Base-by-base conservation (phyloP, 164 flowering plant species). In the Nymphaea thermarum region DNA sequence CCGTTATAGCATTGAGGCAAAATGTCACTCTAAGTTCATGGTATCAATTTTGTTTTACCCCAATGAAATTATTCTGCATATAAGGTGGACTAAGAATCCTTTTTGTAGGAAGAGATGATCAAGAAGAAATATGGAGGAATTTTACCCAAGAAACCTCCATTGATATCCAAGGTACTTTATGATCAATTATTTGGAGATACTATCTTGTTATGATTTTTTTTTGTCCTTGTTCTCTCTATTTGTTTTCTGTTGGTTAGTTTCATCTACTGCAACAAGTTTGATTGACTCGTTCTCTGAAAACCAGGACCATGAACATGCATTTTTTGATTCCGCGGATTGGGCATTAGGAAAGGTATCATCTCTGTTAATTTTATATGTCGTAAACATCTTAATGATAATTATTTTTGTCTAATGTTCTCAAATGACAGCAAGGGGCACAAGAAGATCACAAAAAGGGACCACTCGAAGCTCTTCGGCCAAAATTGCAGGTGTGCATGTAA, bases 51-150 rank as follows among this genome's bases (percentile, higher is more conserved):
- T 17, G 7, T 62, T 62, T 17, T 17, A 4, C 11, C 64, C 18
- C n/a, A 17, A 62, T 62, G 42, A 62, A 17, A 17, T 25, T 15
- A 15, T 25, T 25, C 1, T 25, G 36, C 36, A 42, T 5, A n/a
- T 64, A 36, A 42, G 42, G 42, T 17, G 66, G 66, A 4, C 43
- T 64, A 43, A 17, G 43, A 64, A 8, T 64, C 7, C 70, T 36
- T 76, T 78, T 51, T 76, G 53, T 75, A 89, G 96, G 96, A 87
- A 74, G 89, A 79, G 68, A 60, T 43, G 3, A 67, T 86, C 62
- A 89, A 86, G 85, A 87, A 84, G 66, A 89, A 89, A 77, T 89
- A 89, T 76, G 96, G 93, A 66, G 96, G 93, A 63, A 67, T 87
- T 12, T 8, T 86, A 69, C 88, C 87, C 10, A 89, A 77, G 78